These are phyloP conservation scores for Ceratocystis harringtonii DNA, from an alignment of 2,329 filamentous ascomycete species.

Conservation along the genomic window DNA sequence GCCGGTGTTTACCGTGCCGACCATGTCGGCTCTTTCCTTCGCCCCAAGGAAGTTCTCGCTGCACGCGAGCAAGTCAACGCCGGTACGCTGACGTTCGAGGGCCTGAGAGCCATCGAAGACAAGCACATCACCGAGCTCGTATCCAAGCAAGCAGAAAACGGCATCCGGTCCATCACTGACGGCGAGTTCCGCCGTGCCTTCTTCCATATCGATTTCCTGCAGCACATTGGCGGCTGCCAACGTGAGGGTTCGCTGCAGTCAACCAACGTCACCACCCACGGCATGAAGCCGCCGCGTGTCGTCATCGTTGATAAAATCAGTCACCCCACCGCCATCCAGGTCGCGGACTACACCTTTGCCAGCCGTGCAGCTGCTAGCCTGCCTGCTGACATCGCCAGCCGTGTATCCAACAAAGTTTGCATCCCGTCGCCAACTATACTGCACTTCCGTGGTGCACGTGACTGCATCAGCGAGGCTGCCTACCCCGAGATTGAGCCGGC, in stretches of 20 bases:
- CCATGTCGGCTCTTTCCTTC: slow-evolving; percentile 16
- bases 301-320: slow-evolving; percentile 28
- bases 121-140: slow-evolving; percentile 53
- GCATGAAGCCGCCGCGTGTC: slow-evolving; percentile 22
- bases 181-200: slow-evolving; percentile 49
- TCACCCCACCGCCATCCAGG: slow-evolving; percentile 29
- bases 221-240: slow-evolving; percentile 29
- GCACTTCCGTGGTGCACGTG: slow-evolving; percentile 37
- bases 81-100: slow-evolving; percentile 21
- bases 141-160: slow-evolving; percentile 46
- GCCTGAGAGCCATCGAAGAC: slow-evolving; percentile 32
- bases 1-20: slow-evolving; percentile 17
- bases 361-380: slow-evolving; percentile 36
- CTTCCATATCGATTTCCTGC: slow-evolving; percentile 36
- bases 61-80: slow-evolving; percentile 15
- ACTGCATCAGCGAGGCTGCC: slow-evolving; percentile 37
- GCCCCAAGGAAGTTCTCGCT: slow-evolving; percentile 13
- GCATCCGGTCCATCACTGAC: slow-evolving; percentile 49
- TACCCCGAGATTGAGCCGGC: slow-evolving; percentile 36
- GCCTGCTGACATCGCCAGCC: slow-evolving; percentile 22
- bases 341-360: slow-evolving; percentile 30
- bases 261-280: slow-evolving; percentile 27
- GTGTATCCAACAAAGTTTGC: slow-evolving; percentile 53
- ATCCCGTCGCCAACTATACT: slow-evolving; percentile 55
- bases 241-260: slow-evolving; percentile 27